A percentile compares a stretch with the other conserved stretches of the same genome.
Conservation (phyloP, 805 yeast genomes). For the Yarrowia sp. region DNA sequence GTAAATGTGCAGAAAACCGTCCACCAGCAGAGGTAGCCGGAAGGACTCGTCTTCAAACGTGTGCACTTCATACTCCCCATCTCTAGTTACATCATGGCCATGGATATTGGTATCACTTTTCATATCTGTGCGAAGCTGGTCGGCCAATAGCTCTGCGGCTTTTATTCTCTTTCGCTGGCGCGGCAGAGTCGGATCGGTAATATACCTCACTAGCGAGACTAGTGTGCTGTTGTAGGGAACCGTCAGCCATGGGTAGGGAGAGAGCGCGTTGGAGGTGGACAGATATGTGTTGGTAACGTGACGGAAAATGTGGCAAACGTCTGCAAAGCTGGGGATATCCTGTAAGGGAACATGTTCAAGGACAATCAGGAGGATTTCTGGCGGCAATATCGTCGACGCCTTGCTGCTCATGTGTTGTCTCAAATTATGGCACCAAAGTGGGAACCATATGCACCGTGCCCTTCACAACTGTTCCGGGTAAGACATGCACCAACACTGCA, state of each 20-base stretch:
- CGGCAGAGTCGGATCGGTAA: background rate
- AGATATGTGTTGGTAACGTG: background rate
- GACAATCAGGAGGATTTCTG: background rate
- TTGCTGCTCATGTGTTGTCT: background rate
- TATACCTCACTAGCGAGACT: constrained; percentile 1
- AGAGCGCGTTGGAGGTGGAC: background rate
- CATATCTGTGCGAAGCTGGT: background rate
- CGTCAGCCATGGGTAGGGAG: background rate
- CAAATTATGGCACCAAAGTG: background rate
- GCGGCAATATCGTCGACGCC: background rate
- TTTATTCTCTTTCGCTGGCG: background rate
- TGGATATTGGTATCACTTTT: background rate
- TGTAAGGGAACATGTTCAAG: background rate
- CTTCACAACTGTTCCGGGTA: no score
- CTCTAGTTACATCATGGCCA: background rate
- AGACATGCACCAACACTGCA: no score
- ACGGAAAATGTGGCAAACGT: background rate
- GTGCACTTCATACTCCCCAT: background rate
- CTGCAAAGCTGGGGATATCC: background rate
- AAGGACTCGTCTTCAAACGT: background rate
- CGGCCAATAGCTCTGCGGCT: background rate
- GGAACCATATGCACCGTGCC: background rate
- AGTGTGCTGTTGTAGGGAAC: background rate
- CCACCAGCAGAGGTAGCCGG: background rate
- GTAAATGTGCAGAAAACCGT: constrained; percentile 2